Base-by-base conservation (phyloP, 1,139 yeast genomes). In the Ogataea hybrid region DNA sequence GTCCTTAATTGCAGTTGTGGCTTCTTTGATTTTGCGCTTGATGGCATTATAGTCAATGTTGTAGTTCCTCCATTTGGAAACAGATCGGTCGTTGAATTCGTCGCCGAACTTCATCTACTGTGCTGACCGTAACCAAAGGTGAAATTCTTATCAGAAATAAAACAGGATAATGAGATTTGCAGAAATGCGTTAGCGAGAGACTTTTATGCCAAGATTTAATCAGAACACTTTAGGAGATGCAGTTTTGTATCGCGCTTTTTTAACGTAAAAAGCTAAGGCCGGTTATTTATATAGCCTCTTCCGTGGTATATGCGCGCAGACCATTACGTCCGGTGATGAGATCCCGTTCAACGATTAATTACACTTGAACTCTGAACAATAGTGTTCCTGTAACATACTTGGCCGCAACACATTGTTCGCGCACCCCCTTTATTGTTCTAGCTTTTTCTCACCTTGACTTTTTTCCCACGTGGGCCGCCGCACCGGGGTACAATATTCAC, bases 21-120 rank as follows among this genome's bases (percentile, higher is more conserved):
- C 77, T 33, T 62, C 54, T 54, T 79, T 74, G 46, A 85, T 84
- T 35, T 75, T 70, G 4, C 66, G 63, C 62, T 88, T 88, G 48
- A 89, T 65, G 41, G 81, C 86, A 53, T 86, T 83, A 62, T 90
- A 90, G 59, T 87, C 90, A 32, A 90, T 71, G 62, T 89, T 87
- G 64, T 86, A 83, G 50, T 79, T 76, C 56, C 77, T 77, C 97
- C 97, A 90, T 65, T 87, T 94, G 2, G 94, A 90, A 29, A 87
- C 84, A 8, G 96, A 84, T 53, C 88, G 73, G 50, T 77, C 79
- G 39, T 76, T 69, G 28, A 90, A 71, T 60, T 84, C 89, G 32
- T 77, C 71, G 43, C 96, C 96, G 65, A 88, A 89, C 67, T 88
- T 90, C 97, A 89, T 89, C 9, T 17, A 9, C 28, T 9, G 20